Percentiles rank a stretch among this genome's conserved stretches.
These are phyloP conservation scores for Boletus rubescentipes DNA, from an alignment of 768 basidiomycete genomes.

Conservation along the genomic window DNA sequence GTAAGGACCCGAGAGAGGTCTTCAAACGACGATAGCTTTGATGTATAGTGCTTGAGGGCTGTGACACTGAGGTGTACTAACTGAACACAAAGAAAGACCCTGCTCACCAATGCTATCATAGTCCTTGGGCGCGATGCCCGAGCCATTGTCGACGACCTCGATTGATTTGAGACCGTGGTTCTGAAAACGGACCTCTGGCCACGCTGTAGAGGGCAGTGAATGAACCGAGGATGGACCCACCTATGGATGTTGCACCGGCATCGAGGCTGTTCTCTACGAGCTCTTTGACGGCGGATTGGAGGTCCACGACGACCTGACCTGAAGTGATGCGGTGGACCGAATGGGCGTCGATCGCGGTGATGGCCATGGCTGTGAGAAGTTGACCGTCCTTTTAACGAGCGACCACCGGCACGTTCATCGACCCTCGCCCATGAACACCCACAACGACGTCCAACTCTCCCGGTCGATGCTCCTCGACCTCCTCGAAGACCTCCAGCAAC, in stretches of 20 bases:
- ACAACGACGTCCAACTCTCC: conserved; percentile 38
- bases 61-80: not conserved
- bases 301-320: conserved; percentile 92
- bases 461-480: conserved; percentile 39
- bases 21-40: conserved; percentile 76
- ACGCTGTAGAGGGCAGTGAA: conserved; percentile 1
- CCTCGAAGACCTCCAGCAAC: conserved; percentile 52
- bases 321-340: conserved; percentile 90
- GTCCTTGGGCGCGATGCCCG: conserved; percentile 76
- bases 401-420: too few species aligned
- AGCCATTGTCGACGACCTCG: conserved; percentile 92
- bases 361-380: too few species aligned
- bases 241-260: conserved; percentile 84
- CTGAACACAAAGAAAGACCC: not conserved
- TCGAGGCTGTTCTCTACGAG: conserved; percentile 96
- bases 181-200: conserved; percentile 83
- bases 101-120: conserved; percentile 73
- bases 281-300: conserved; percentile 94
- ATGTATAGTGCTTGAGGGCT: conserved; percentile 93
- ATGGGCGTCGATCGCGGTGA: conserved; percentile 64
- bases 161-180: conserved; percentile 79
- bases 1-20: conserved; percentile 74
- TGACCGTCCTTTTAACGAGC: too few species aligned
- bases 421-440: conserved; percentile 20
- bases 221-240: conserved; percentile 40